Conservation (phyloP, 257 asterid species). For the Ocimum tenuiflorum region DNA sequence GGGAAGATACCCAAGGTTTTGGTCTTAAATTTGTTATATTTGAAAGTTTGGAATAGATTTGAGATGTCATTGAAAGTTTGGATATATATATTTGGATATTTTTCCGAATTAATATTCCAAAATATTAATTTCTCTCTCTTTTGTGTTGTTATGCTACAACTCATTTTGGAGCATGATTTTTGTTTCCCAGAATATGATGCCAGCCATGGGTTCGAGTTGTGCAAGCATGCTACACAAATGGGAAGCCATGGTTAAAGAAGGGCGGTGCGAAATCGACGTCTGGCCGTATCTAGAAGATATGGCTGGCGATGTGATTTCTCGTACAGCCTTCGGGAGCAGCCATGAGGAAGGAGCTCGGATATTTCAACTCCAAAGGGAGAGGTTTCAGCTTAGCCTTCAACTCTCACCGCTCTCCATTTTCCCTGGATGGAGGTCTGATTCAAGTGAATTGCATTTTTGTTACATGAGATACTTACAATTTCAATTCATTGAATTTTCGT, state of each 20-base stretch:
- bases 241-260: neutral
- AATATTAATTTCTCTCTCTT: too few species aligned
- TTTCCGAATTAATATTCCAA: too few species aligned
- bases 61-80: too few species aligned
- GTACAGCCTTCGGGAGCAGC: conserved; percentile 24
- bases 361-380: conserved; percentile 23
- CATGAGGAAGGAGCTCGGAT: conserved; percentile 24
- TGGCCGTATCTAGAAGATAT: conserved; percentile 21
- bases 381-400: neutral
- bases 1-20: too few species aligned
- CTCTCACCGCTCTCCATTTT: neutral
- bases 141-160: too few species aligned
- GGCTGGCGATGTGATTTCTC: conserved; percentile 22
- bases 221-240: neutral
- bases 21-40: too few species aligned
- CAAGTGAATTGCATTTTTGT: too few species aligned
- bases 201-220: conserved; percentile 14
- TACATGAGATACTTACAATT: too few species aligned
- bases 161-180: too few species aligned
- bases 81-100: too few species aligned
- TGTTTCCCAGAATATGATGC: neutral
- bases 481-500: too few species aligned
- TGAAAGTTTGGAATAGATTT: too few species aligned
- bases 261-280: conserved; percentile 17
- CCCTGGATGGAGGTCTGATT: conserved; percentile 42